Evolutionary conservation across 129 eudicot species (phyloP).

Genomic region (Logfia minima): DNA sequence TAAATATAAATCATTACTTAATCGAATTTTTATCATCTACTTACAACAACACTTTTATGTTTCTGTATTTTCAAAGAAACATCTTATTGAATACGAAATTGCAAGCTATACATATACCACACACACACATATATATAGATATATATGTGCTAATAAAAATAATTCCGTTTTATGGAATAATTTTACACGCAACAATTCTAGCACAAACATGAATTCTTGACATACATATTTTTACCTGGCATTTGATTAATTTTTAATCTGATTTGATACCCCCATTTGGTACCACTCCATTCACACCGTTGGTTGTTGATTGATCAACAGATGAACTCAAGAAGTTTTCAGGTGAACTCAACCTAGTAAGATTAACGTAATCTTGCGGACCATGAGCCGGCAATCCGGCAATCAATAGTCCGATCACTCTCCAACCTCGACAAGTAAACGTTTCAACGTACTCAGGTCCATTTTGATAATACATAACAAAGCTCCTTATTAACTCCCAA

Average conservation of each 20-base stretch:
- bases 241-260: not conserved
- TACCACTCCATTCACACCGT: not conserved
- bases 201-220: not conserved
- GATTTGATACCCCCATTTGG: not conserved
- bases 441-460: conserved; percentile 57
- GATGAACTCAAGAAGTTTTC: conserved; percentile 12
- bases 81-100: too few relatives aligned
- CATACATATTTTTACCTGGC: not conserved
- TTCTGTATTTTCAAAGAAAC: too few relatives aligned
- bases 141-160: too few relatives aligned
- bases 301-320: not conserved
- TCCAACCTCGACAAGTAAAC: conserved; percentile 29
- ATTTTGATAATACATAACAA: conserved; percentile 40
- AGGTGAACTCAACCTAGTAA: conserved; percentile 44
- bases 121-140: too few relatives aligned
- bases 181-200: not conserved
- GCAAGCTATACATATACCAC: too few relatives aligned
- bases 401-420: conserved; percentile 41
- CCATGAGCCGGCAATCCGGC: conserved; percentile 57
- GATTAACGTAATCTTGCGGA: conserved; percentile 58
- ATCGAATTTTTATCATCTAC: too few relatives aligned
- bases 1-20: too few relatives aligned
- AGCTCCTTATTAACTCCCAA: conserved; percentile 75
- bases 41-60: too few relatives aligned
- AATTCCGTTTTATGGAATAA: not conserved